phyloP scores from a whole-genome alignment of 2,329 filamentous ascomycete species.

The Fusarium annulatum region DNA sequence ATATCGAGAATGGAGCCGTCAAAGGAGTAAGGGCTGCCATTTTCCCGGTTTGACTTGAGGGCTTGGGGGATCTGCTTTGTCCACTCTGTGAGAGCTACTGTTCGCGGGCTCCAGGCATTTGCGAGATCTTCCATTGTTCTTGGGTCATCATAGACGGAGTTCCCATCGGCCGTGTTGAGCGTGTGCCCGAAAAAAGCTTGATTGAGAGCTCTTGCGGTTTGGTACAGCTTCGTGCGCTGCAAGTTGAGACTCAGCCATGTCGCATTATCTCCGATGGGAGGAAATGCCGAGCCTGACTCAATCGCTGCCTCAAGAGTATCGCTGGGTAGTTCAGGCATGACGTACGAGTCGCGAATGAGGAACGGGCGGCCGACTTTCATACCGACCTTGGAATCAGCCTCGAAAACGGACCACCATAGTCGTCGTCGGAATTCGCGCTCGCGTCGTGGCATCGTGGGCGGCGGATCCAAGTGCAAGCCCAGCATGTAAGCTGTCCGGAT shows the following conservation, averaged over 20 bases:
- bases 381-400: constrained; percentile 5
- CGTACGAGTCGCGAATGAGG: background rate
- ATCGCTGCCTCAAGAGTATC: constrained; percentile 6
- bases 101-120: background rate
- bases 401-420: constrained; percentile 17
- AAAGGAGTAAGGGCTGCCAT: background rate
- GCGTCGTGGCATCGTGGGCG: background rate
- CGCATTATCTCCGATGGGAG: constrained; percentile 1
- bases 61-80: background rate
- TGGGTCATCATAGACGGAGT: background rate
- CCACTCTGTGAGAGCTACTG: background rate
- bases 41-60: background rate
- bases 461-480: background rate
- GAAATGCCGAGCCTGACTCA: constrained; percentile 9
- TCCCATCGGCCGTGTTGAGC: background rate
- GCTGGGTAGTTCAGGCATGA: background rate
- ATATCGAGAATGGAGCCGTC: background rate
- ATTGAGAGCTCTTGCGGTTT: background rate
- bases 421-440: constrained; percentile 5
- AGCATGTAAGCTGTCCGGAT: constrained; percentile 21
- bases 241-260: constrained; percentile 13
- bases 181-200: background rate
- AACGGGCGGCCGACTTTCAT: constrained; percentile 16
- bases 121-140: background rate
- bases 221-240: constrained; percentile 4